Base-by-base conservation (phyloP, 2,329 filamentous ascomycete species). In the Paradendryphiella salina region DNA sequence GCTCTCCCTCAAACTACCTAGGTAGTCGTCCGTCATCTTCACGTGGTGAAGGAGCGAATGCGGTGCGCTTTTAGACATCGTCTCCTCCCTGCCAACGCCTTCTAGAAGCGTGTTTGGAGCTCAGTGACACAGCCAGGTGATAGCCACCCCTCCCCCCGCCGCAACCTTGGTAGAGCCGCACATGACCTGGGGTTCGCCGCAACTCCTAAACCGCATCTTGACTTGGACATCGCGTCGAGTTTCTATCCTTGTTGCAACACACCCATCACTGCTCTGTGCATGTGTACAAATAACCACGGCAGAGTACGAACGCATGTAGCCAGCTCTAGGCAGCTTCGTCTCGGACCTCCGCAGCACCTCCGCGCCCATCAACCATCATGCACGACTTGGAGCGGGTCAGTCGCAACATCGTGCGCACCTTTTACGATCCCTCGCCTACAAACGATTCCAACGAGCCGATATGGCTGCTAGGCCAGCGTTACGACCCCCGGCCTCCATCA, bases 351-450 rank as follows among this genome's bases (percentile, higher is more conserved):
- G 46, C 50, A 46, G 36, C 48, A 45, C 58, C 47, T 52, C 59
- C 57, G 54, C 54, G 36, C 46, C 45, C 50, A 46, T 39, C 18
- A 42, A 26, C 45, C 37, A 50, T 50, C 56, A 85, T 87, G 84
- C 80, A 81, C 66, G 89, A 96, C 66, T 78, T 95, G 53, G 84
- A 88, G 61, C 87, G 88, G 61, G 85, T 86, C 69, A 75, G 76
- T 65, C 89, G 90, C 74, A 88, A 88, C 57, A 85, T 96, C 63
- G 86, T 96, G 53, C 89, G 93, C 75, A 90, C 89, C 76, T 87
- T 97, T 67, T 96, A 91, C 87, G 92, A 96, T 64, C 90, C 91
- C 0, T 86, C 92, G 58, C 92, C 91, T 5, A 84, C 82, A 56
- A 96, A 96, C 75, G 86, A 96, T 69, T 79, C 85, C 50, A 72